phyloP scores from a whole-genome alignment of 768 basidiomycete species.

The Suillus clintonianus region DNA sequence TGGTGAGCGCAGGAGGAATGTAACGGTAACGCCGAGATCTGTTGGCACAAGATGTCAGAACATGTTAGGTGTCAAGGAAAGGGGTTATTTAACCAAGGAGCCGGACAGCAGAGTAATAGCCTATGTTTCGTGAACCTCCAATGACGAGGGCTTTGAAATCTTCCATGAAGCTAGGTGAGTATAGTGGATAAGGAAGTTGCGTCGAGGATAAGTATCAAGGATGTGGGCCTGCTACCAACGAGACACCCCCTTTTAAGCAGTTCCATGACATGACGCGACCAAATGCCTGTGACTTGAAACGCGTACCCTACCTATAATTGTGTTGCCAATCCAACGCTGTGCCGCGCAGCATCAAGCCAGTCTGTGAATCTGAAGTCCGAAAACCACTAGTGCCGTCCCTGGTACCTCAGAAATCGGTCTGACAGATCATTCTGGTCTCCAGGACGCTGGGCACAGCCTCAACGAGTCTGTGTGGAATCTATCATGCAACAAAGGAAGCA shows the following conservation, averaged over 20 bases:
- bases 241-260: not conserved
- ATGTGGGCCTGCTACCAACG: not conserved
- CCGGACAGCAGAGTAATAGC: conserved; percentile 51
- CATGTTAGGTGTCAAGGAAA: not conserved
- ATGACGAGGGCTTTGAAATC: conserved; percentile 43
- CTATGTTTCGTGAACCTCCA: conserved; percentile 60
- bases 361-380: no score
- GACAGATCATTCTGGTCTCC: not conserved
- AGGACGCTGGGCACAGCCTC: not conserved
- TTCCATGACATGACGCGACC: no score
- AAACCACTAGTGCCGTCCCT: not conserved
- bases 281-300: no score
- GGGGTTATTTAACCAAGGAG: conserved; percentile 36
- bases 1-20: conserved; percentile 59
- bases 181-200: not conserved
- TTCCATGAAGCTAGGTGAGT: not conserved
- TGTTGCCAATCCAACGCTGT: no score
- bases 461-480: not conserved
- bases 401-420: not conserved
- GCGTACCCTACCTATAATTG: no score
- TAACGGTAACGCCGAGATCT: conserved; percentile 63
- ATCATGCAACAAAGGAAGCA: not conserved
- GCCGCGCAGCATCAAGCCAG: no score
- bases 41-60: not conserved
- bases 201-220: not conserved